Evolutionary conservation across 2,329 filamentous ascomycete genomes (phyloP).

Genomic region (Cytospora piceicola): DNA sequence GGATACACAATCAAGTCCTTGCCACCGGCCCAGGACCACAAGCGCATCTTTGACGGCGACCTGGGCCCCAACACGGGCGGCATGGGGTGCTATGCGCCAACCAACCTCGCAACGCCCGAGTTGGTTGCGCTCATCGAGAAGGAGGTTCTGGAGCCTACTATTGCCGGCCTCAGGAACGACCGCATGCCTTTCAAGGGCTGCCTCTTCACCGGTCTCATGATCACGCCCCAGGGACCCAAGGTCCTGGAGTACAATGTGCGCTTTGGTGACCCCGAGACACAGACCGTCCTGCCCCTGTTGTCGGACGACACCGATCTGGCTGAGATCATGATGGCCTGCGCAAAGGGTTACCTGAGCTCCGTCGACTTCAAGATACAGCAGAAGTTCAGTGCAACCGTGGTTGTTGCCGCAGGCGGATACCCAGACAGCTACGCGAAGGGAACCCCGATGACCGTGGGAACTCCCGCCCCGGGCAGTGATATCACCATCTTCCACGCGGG

Average conservation of each 20-base stretch:
- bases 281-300: constrained; percentile 81
- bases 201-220: constrained; percentile 91
- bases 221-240: constrained; percentile 79
- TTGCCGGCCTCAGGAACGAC: constrained; percentile 85
- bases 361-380: constrained; percentile 69
- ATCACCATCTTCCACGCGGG: constrained; percentile 92
- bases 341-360: constrained; percentile 72
- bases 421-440: constrained; percentile 86
- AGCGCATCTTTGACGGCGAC: constrained; percentile 90
- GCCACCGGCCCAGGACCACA: constrained; percentile 94
- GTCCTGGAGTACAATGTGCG: constrained; percentile 92
- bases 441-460: constrained; percentile 57
- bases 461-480: constrained; percentile 49
- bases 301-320: constrained; percentile 80
- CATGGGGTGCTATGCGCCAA: constrained; percentile 97
- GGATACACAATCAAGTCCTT: constrained; percentile 82
- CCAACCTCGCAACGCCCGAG: constrained; percentile 73
- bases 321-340: constrained; percentile 85
- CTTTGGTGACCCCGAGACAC: constrained; percentile 90
- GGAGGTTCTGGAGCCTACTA: constrained; percentile 85
- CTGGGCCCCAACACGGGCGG: constrained; percentile 92
- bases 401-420: constrained; percentile 92
- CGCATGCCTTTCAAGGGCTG: constrained; percentile 74
- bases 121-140: constrained; percentile 79
- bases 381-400: constrained; percentile 84